Conservation (phyloP, 345 rosid genomes). For the Gossypium herbaceum region DNA sequence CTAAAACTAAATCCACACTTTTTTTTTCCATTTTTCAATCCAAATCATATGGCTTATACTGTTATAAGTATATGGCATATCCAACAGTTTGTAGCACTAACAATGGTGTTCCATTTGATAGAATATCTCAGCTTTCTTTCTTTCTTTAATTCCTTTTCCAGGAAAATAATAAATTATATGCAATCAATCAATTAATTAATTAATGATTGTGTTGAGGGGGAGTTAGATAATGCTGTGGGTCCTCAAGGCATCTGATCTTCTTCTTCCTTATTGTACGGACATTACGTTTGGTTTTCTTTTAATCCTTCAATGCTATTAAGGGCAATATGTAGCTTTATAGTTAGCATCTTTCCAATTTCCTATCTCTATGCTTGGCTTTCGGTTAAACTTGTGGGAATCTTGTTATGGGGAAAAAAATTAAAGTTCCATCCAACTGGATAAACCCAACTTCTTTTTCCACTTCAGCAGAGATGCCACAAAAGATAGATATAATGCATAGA, state of each 20-base stretch:
- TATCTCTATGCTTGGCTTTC: conserved; percentile 18
- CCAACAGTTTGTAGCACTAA: conserved; percentile 15
- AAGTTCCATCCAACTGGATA: conserved; percentile 22
- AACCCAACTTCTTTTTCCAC: conserved; percentile 24
- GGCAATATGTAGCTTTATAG: neutral
- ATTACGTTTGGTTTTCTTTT: neutral
- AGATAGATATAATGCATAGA: neutral
- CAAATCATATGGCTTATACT: neutral
- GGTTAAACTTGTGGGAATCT: conserved; percentile 27
- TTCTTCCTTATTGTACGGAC: conserved; percentile 13
- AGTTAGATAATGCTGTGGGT: conserved; percentile 11
- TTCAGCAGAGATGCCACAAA: conserved; percentile 6
- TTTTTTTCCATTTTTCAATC: neutral
- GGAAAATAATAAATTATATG: neutral
- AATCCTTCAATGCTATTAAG: conserved; percentile 3
- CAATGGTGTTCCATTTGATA: conserved; percentile 5
- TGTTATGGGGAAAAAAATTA: neutral
- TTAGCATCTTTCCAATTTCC: neutral
- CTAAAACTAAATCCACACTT: too few species aligned
- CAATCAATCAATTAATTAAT: neutral
- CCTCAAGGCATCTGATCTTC: neutral
- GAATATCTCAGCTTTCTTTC: neutral
- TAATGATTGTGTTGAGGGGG: neutral
- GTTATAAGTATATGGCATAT: neutral
- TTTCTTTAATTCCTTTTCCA: conserved; percentile 7